Conservation (phyloP, 257 asterid species). For the Petrea volubilis region DNA sequence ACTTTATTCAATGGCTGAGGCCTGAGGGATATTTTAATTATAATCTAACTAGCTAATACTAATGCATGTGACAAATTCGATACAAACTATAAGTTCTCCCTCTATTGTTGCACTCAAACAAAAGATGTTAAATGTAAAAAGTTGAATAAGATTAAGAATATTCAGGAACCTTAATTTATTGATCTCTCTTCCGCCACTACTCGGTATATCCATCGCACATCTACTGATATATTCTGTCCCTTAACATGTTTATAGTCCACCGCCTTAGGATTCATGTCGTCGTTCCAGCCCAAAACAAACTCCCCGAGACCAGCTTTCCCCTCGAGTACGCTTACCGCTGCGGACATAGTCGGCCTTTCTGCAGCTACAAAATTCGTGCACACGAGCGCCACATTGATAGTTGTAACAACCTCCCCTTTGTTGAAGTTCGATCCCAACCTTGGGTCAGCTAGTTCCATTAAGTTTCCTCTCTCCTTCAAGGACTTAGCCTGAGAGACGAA, state of each 20-base stretch:
- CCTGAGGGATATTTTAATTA: too few relatives aligned
- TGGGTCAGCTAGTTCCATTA: constrained; percentile 56
- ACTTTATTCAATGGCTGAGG: too few relatives aligned
- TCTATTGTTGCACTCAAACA: too few relatives aligned
- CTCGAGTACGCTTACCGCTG: constrained; percentile 67
- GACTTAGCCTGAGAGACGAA: constrained; percentile 40
- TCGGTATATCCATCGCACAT: constrained; percentile 49
- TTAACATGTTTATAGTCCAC: not conserved
- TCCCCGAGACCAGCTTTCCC: constrained; percentile 32
- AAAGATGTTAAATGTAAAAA: too few relatives aligned
- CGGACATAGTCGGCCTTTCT: constrained; percentile 68
- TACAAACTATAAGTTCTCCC: too few relatives aligned
- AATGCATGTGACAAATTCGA: too few relatives aligned
- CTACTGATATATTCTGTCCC: constrained; percentile 41
- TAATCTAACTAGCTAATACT: too few relatives aligned
- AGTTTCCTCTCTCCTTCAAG: constrained; percentile 41
- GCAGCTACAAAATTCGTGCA: constrained; percentile 48
- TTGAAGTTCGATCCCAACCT: constrained; percentile 45
- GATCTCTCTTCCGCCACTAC: constrained; percentile 50
- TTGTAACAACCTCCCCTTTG: constrained; percentile 33
- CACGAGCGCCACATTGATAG: constrained; percentile 50
- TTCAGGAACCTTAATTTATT: too few relatives aligned
- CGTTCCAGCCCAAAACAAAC: constrained; percentile 18
- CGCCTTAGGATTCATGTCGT: not conserved
- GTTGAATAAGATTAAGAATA: too few relatives aligned